Conservation (phyloP, 202 grass and related monocot species). For the Setaria viridis region DNA sequence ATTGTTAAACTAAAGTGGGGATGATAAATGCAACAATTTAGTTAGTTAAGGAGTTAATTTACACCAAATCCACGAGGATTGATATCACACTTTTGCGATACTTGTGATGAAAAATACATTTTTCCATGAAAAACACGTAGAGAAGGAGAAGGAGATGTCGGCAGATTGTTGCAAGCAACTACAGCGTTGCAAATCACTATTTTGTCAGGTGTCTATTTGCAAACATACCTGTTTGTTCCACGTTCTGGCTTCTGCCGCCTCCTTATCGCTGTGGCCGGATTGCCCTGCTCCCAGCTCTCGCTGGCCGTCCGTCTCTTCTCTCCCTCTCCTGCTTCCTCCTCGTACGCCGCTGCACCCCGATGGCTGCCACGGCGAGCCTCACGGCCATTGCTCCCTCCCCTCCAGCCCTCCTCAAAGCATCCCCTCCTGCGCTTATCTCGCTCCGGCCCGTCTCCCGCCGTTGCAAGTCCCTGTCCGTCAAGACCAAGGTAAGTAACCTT, state of each 20-base stretch:
- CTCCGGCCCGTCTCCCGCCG: conserved; percentile 44
- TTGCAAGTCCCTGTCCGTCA: conserved; percentile 51
- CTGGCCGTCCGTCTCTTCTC: conserved; percentile 43
- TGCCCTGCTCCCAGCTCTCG: not conserved
- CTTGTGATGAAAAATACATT: no score
- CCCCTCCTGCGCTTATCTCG: not conserved
- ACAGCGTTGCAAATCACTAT: not conserved
- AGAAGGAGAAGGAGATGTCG: no score
- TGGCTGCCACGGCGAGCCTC: conserved; percentile 53
- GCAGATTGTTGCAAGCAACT: not conserved
- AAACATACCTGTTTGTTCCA: not conserved
- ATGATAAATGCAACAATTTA: no score
- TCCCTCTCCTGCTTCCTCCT: not conserved
- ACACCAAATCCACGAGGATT: no score
- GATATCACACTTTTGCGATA: no score
- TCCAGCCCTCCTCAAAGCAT: conserved; percentile 31
- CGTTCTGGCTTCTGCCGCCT: not conserved
- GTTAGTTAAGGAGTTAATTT: no score
- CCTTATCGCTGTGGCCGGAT: conserved; percentile 39
- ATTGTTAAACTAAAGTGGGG: no score
- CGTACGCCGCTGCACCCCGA: conserved; percentile 1
- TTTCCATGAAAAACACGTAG: no score
- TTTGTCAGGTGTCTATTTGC: not conserved
- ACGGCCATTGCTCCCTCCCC: conserved; percentile 23
- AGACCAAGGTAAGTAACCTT: conserved; percentile 49